phyloP scores from a whole-genome alignment of 768 basidiomycete genomes.

The Mrakia gelida region DNA sequence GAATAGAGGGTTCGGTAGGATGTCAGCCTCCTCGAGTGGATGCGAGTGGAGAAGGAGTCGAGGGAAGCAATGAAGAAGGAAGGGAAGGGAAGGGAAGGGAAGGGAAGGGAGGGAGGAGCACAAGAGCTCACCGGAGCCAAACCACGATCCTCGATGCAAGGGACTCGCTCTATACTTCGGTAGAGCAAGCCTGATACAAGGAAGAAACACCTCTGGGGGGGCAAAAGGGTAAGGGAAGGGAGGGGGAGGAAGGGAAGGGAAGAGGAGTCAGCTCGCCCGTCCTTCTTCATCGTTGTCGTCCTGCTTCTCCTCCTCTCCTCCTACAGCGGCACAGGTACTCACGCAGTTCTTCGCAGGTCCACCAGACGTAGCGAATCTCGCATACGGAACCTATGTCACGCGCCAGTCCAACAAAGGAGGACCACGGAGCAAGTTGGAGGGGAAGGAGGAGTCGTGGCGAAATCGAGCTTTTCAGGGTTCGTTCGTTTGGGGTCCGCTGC shows the following conservation, averaged over 20 bases:
- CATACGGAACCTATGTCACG: not conserved
- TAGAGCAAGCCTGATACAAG: too few species aligned
- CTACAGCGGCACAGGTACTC: not conserved
- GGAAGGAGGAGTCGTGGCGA: not conserved
- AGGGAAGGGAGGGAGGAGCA: not conserved
- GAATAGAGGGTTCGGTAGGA: too few species aligned
- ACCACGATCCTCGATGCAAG: too few species aligned
- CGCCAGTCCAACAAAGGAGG: not conserved
- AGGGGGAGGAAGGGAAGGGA: not conserved
- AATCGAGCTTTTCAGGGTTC: not conserved
- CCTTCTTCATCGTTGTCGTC: not conserved
- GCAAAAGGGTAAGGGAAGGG: too few species aligned
- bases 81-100: too few species aligned
- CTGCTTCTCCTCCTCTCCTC: not conserved
- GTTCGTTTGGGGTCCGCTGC: not conserved
- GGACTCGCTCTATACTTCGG: too few species aligned
- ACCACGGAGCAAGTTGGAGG: not conserved
- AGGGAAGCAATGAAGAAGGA: too few species aligned
- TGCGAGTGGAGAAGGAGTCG: too few species aligned
- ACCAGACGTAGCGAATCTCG: not conserved
- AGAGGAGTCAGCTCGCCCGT: not conserved
- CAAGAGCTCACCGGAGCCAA: not conserved
- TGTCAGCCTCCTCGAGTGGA: too few species aligned
- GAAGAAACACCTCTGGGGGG: too few species aligned
- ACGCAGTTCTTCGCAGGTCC: not conserved